Evolutionary conservation across 352 stramenopile species (phyloP).

Genomic region (Globisporangium canariense): DNA sequence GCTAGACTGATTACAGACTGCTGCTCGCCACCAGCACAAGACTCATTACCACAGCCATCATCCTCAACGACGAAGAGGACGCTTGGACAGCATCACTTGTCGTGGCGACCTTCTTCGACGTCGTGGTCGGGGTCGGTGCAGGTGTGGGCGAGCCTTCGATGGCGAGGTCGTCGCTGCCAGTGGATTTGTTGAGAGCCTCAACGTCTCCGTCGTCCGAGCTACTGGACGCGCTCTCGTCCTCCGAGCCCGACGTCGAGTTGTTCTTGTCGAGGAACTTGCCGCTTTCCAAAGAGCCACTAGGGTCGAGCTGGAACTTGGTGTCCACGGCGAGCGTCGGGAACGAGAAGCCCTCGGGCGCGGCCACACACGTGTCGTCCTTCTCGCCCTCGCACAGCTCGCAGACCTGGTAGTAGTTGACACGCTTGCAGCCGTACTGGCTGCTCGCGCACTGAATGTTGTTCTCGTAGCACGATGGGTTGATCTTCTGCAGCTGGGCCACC

Average conservation of each 20-base stretch:
- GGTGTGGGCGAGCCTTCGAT: not conserved
- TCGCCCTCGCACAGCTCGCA: constrained; percentile 45
- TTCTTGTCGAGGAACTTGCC: constrained; percentile 12
- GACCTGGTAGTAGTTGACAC: constrained; percentile 58
- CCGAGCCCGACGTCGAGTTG: constrained; percentile 10
- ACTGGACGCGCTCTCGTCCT: not conserved
- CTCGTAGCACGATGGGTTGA: constrained; percentile 69
- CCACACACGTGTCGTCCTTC: constrained; percentile 27
- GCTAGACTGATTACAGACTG: constrained; percentile 1
- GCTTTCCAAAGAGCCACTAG: not conserved
- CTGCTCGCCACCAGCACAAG: not conserved
- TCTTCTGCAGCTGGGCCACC: constrained; percentile 30
- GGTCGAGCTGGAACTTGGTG: constrained; percentile 15
- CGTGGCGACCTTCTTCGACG: not conserved
- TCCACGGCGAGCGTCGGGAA: constrained; percentile 48
- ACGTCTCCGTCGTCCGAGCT: not conserved
- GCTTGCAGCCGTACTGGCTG: constrained; percentile 43
- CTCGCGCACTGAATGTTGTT: constrained; percentile 53
- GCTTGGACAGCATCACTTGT: not conserved
- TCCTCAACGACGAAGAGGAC: not conserved
- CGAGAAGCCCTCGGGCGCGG: constrained; percentile 32
- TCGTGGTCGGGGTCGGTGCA: not conserved
- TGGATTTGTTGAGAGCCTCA: not conserved
- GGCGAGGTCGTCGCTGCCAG: constrained; percentile 7
- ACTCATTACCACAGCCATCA: not conserved